Evolutionary conservation across 805 yeast species (phyloP).

Genomic region (Saturnispora gosingensis): DNA sequence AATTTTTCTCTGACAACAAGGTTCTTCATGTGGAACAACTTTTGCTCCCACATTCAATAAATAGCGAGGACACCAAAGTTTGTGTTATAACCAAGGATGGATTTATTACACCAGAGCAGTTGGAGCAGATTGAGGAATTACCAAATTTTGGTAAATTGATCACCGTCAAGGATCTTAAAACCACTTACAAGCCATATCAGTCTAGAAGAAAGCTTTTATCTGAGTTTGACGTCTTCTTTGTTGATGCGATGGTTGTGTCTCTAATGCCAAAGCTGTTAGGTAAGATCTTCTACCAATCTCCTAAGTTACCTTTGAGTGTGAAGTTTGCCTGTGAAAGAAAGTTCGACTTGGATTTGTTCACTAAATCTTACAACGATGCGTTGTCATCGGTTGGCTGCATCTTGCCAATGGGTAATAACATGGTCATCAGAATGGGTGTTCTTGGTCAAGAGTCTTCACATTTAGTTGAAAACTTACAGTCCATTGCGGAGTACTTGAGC

Average conservation of each 20-base stretch:
- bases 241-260: conserved; percentile 75
- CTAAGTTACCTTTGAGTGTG: conserved; percentile 63
- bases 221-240: conserved; percentile 67
- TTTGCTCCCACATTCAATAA: conserved; percentile 38
- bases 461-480: conserved; percentile 50
- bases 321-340: conserved; percentile 24
- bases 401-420: conserved; percentile 65
- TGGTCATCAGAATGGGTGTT: conserved; percentile 60
- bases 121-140: conserved; percentile 40
- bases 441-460: conserved; percentile 36
- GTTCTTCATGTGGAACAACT: conserved; percentile 48
- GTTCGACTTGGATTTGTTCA: conserved; percentile 39
- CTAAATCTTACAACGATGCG: conserved; percentile 50
- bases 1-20: conserved; percentile 51
- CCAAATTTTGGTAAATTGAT: conserved; percentile 47
- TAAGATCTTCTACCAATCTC: conserved; percentile 54
- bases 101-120: conserved; percentile 34
- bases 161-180: conserved; percentile 66
- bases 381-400: conserved; percentile 49
- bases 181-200: conserved; percentile 81
- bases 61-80: conserved; percentile 33
- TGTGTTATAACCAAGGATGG: conserved; percentile 67
- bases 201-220: conserved; percentile 66
- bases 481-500: conserved; percentile 41
- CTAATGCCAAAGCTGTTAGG: conserved; percentile 80